These are phyloP conservation scores for Theobroma cacao DNA, from an alignment of 345 rosid species.

Conservation along the genomic window DNA sequence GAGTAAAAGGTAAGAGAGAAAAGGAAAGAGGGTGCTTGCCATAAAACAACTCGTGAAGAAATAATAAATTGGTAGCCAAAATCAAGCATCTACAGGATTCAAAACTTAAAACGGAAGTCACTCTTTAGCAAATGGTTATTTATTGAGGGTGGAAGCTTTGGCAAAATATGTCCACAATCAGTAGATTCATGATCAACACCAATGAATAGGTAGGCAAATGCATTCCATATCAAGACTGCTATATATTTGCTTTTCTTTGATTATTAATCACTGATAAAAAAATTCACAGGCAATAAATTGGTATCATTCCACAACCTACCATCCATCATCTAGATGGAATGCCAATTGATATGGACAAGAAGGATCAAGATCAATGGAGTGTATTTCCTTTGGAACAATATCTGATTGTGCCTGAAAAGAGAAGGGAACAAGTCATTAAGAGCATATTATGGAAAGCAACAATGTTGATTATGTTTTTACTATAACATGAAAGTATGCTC, in stretches of 20 bases:
- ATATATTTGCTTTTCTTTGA: not conserved
- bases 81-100: no score
- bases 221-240: not conserved
- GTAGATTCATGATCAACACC: not conserved
- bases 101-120: not conserved
- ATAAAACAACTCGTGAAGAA: no score
- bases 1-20: no score
- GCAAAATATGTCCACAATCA: not conserved
- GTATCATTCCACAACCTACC: slow-evolving; percentile 49
- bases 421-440: not conserved
- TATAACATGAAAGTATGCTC: not conserved
- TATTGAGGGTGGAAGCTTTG: not conserved
- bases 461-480: not conserved
- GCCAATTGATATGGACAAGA: slow-evolving; percentile 80
- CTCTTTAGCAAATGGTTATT: not conserved
- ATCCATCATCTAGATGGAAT: slow-evolving; percentile 94
- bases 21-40: no score
- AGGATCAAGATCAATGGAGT: slow-evolving; percentile 76
- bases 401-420: slow-evolving; percentile 78
- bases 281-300: not conserved
- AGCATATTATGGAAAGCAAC: not conserved
- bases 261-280: not conserved
- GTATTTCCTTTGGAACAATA: slow-evolving; percentile 74
- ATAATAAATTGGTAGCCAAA: no score
- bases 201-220: not conserved